Evolutionary conservation across 495 filamentous ascomycete genomes (phyloP).

Genomic region (Aspergillus affinis): DNA sequence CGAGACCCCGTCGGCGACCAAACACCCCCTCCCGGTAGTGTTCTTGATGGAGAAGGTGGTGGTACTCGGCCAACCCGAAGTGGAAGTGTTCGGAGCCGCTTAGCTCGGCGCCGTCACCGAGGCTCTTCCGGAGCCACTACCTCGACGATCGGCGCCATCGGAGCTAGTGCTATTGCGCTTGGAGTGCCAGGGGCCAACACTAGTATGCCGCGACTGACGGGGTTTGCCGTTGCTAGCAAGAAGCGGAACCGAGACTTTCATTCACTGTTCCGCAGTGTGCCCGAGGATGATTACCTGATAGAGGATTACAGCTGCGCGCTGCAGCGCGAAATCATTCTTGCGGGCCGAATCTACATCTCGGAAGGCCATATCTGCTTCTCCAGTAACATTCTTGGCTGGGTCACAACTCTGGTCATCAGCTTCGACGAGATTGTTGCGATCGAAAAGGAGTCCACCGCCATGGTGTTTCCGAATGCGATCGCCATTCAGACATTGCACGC

Average conservation of each 20-base stretch:
- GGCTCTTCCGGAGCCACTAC: conserved; percentile 84
- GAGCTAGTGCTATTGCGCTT: conserved; percentile 61
- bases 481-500: conserved; percentile 95
- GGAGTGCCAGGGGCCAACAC: conserved; percentile 57
- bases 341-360: conserved; percentile 92
- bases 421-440: conserved; percentile 97
- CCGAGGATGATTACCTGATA: conserved; percentile 96
- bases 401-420: conserved; percentile 93
- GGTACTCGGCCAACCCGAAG: conserved; percentile 60
- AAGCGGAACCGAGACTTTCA: conserved; percentile 97
- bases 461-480: conserved; percentile 96
- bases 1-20: conserved; percentile 52
- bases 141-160: conserved; percentile 68
- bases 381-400: conserved; percentile 98
- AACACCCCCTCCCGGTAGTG: conserved; percentile 63
- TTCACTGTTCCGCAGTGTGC: conserved; percentile 88
- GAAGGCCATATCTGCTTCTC: conserved; percentile 98
- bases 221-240: conserved; percentile 94
- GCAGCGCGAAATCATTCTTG: conserved; percentile 92
- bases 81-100: conserved; percentile 79
- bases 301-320: conserved; percentile 98
- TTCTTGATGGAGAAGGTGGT: conserved; percentile 64
- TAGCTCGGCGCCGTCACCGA: conserved; percentile 71
- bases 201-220: conserved; percentile 75
- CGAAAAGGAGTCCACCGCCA: conserved; percentile 93